Evolutionary conservation across 768 basidiomycete species (phyloP), one percentile per base, ranked within the genome.

Genomic region (Tricholoma furcatifolium): DNA sequence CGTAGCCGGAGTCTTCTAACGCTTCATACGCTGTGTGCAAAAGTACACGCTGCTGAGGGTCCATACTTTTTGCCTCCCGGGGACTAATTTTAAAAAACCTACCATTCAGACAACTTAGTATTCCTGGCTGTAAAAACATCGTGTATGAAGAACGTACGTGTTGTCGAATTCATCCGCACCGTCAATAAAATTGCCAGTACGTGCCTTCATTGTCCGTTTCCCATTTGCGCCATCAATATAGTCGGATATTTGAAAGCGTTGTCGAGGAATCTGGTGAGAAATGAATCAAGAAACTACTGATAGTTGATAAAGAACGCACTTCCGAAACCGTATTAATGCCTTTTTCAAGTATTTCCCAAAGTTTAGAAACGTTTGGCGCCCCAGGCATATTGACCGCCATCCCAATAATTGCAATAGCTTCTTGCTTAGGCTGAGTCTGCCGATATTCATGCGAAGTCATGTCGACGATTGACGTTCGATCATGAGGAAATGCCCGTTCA

Each of bases 11-110:
- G 54, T 82, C 75, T 62, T 89, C 87, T 4, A 90, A 71, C 0
- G 88, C 88, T 51, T 85, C 77, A 48, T 87, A 80, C 4, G 83
- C 84, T 2, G 79, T 75, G 35, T 85, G 85, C 14, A 90, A 73
- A 4, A 90, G 69, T 31, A 90, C 59, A 4, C 88, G 78, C 56
- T 88, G 87, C 57, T 89, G 87, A 6, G 88, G 87, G 60, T 89
- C 85, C 86, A 89, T 89, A 64, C 74, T 81, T 54, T 70, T 80
- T 12, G 88, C 87, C 66, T 90, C 88, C 5, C 88, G 79, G 2
- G 88, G 87, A 36, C 82, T 86, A 41, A 88, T 79, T 38, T 78
- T 81, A 74, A 90, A 91, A 62, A 88, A 87, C 51, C 74, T 75
- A n/a, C n/a, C n/a, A 15, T 18, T 12, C 14, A 31, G 32, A 18